phyloP scores from a whole-genome alignment of 306 rosid genomes.

The Mucuna pruriens region DNA sequence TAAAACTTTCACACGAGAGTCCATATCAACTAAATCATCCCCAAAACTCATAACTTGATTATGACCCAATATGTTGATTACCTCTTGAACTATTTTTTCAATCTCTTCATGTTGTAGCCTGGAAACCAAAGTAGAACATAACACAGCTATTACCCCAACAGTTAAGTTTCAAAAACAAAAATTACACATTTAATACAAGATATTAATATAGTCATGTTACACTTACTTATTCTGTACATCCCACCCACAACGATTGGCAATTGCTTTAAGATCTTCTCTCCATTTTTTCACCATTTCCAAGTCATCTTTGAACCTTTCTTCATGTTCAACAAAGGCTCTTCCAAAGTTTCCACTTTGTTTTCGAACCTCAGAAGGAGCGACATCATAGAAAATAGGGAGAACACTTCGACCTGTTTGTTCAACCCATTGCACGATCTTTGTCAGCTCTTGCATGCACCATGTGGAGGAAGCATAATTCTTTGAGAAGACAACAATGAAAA shows the following conservation, averaged over 20 bases:
- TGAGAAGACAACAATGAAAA: too few species aligned
- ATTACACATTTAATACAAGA: too few species aligned
- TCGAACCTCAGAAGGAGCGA: too few species aligned
- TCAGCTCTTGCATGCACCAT: too few species aligned
- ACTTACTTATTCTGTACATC: constrained; percentile 25
- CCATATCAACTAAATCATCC: constrained; percentile 35
- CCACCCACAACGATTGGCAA: not conserved
- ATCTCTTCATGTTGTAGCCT: not conserved
- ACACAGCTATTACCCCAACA: not conserved
- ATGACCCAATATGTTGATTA: not conserved
- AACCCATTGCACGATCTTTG: too few species aligned
- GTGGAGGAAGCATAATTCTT: too few species aligned
- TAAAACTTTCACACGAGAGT: not conserved
- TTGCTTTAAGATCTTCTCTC: not conserved
- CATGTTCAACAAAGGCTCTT: not conserved
- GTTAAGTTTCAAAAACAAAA: not conserved
- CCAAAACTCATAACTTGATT: not conserved
- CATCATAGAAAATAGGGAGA: too few species aligned
- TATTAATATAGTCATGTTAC: not conserved
- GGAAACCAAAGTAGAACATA: not conserved
- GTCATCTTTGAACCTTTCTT: not conserved
- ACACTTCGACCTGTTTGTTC: too few species aligned
- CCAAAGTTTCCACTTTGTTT: not conserved
- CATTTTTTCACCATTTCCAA: not conserved
- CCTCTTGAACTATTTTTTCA: not conserved